Evolutionary conservation across 352 stramenopile species (phyloP), one percentile per base, ranked within the genome.

Genomic region (Pythium brassicae): DNA sequence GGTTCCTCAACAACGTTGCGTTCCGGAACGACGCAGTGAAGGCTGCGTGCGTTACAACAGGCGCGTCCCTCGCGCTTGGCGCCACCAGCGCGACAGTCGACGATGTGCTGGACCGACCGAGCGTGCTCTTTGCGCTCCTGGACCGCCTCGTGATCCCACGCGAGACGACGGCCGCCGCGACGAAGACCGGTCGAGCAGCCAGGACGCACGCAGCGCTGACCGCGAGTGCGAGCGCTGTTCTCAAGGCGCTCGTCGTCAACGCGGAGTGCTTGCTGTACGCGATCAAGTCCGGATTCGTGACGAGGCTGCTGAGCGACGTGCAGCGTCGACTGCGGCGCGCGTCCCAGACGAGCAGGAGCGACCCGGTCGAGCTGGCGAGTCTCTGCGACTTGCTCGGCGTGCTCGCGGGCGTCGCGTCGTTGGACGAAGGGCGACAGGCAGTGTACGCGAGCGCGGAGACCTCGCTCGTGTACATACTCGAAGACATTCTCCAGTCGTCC

Each of bases 221-320:
- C 32, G 69, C 65, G 23, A 57, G 67, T 19, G 72, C 72, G 17
- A 77, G 71, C 23, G 60, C 71, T 42, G 65, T 88, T 23, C 45
- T 87, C 22, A 78, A 72, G 50, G 66, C 69, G 1, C 60, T 61
- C 9, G 47, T 90, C 22, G 56, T 87, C n/a, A 68, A 81, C 40
- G 19, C 56, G 1, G 79, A 90, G 53, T 87, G 77, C 32, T 59
- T 85, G 14, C 54, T 69, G 23, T 66, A 58, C 55, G 66, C 65
- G 11, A 65, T 82, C 50, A 86, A 79, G 54, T 69, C 52, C 0
- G 77, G 77, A 1, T 65, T 70, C 19, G 63, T 87, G 20, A 39
- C 55, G 0, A 74, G 62, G 47, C 37, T 86, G 15, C 53, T 87
- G 15, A 25, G 62, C 40, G 57, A 61, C 34, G 64, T 80, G 22